Conservation (phyloP, 139 green algal species). For the Desmodesmus armatus region DNA sequence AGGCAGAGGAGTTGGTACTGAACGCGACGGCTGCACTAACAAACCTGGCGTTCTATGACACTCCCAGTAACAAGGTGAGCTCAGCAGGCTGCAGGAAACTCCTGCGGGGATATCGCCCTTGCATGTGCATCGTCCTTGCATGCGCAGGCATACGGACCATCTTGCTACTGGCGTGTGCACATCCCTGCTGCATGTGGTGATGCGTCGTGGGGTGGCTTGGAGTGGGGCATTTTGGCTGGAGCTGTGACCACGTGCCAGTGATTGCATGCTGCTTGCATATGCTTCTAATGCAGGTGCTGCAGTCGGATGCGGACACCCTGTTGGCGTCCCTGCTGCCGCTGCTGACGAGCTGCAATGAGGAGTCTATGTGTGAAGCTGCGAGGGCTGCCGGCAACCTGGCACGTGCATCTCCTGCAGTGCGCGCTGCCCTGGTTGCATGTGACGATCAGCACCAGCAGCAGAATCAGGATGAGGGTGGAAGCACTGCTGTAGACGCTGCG, state of each 20-base stretch:
- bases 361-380: conserved; percentile 63
- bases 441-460: too few relatives aligned
- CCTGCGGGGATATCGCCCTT: too few relatives aligned
- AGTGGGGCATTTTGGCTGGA: too few relatives aligned
- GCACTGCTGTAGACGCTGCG: neutral
- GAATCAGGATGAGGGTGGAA: too few relatives aligned
- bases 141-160: too few relatives aligned
- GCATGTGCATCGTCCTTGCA: too few relatives aligned
- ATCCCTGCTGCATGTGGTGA: neutral
- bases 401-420: conserved; percentile 20
- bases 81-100: too few relatives aligned
- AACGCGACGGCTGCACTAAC: conserved; percentile 65
- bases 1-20: conserved; percentile 66
- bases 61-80: conserved; percentile 41
- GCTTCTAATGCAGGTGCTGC: conserved; percentile 43
- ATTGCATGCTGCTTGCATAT: neutral
- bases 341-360: conserved; percentile 65
- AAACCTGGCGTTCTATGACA: conserved; percentile 72
- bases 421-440: neutral
- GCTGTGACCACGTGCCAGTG: too few relatives aligned
- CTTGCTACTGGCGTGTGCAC: too few relatives aligned
- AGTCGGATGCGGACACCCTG: conserved; percentile 36
- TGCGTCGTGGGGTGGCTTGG: neutral
- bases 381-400: conserved; percentile 67
- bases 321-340: conserved; percentile 61